Evolutionary conservation across 73 alveolate species (phyloP), one percentile per base, ranked within the genome.

Genomic region (Breviolum minutum): DNA sequence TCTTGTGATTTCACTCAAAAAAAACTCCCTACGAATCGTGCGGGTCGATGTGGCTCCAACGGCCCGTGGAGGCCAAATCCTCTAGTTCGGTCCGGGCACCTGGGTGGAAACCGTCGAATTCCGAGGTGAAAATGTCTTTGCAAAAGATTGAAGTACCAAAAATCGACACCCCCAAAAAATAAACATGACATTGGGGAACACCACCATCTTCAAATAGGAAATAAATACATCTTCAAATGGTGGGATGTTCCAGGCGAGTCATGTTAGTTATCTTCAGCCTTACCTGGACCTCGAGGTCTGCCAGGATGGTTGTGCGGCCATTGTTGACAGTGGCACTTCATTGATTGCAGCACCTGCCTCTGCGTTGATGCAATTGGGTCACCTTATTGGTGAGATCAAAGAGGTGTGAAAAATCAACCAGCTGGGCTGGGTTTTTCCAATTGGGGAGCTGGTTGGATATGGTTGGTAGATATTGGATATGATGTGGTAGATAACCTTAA

Each of bases 311-410:
- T 94, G 99, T 62, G 99, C 99, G 0, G 99, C 99, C 81, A 94
- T 94, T 63, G 85, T 94, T 27, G 99, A 94, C 99, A 79, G 94
- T n/a, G 99, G 99, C 74, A 94, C 99, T 69, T 94, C 99, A 16
- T 85, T 94, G 73, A 94, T 94, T 32, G 99, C 99, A 19, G 99
- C 99, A 12, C 99, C 99, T 11, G 99, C 94, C 64, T 8, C 99
- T 48, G 99, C 99, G 32, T 71, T 94, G 63, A 94, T 94, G 99
- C 76, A 94, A 66, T 84, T 94, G 94, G 85, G 99, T 66, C 94
- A 83, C 61, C 40, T 62, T 66, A 94, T 94, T 63, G 99, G 94
- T 12, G 68, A 77, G 40, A 94, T 94, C 99, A 63, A 27, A 32
- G 99, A 94, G 99, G 99, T 10, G 12, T 6, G 92, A n/a, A n/a